Evolutionary conservation across 192 early-diverging fungal species (phyloP).

Genomic region (Mortierella antarctica): DNA sequence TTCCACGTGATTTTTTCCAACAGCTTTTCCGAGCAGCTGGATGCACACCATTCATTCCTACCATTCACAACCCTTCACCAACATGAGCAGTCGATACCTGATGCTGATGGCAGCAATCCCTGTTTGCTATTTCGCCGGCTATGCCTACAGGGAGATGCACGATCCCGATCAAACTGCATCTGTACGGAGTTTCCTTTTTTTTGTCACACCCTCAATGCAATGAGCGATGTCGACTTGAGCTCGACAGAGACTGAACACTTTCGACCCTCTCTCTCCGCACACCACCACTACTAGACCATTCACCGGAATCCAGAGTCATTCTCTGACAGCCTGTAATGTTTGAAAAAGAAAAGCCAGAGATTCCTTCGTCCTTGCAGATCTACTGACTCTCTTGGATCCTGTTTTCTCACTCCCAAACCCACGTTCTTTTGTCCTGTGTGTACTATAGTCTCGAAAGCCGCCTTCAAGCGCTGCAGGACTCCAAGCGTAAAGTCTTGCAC

Average conservation of each 20-base stretch:
- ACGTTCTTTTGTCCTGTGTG: neutral
- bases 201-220: neutral
- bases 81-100: constrained; percentile 36
- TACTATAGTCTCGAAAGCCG: constrained; percentile 17
- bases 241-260: neutral
- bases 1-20: neutral
- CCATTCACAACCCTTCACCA: neutral
- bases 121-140: constrained; percentile 46
- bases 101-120: constrained; percentile 40
- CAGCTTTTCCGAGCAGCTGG: neutral
- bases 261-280: neutral
- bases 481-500: constrained; percentile 22
- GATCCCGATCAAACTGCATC: constrained; percentile 36
- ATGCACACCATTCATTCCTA: neutral
- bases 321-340: constrained; percentile 30
- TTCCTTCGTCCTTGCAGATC: neutral
- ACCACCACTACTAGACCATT: constrained; percentile 3
- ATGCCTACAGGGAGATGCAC: constrained; percentile 35
- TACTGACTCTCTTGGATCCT: neutral
- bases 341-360: too few species aligned
- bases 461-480: constrained; percentile 20
- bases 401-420: neutral
- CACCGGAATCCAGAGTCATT: constrained; percentile 39
- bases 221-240: neutral
- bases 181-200: neutral